Evolutionary conservation across 768 basidiomycete species (phyloP).

Genomic region (Agaricus bisporus): DNA sequence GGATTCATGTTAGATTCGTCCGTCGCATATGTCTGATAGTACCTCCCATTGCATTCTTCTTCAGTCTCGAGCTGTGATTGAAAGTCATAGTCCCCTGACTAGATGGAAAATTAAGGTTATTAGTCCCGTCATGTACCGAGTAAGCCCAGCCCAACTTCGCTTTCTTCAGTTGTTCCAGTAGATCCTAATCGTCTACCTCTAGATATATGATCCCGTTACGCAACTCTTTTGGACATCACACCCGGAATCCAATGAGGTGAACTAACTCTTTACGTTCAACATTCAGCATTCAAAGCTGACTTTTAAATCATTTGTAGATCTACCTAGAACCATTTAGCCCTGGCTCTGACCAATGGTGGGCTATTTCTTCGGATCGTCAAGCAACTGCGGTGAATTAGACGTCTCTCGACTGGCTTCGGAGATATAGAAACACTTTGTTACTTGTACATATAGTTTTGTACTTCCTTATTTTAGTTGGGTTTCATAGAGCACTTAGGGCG

Average conservation of each 20-base stretch:
- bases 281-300: not conserved
- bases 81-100: conserved; percentile 3
- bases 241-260: conserved; percentile 1
- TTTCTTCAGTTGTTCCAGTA: not conserved
- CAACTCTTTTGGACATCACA: conserved; percentile 8
- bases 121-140: conserved; percentile 5
- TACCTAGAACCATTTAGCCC: conserved; percentile 5
- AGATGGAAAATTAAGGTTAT: conserved; percentile 7
- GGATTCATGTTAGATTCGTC: too few species aligned
- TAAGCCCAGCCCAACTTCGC: not conserved
- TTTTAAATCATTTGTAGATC: not conserved
- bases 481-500: too few species aligned
- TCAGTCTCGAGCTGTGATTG: not conserved
- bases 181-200: not conserved
- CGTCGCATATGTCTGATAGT: too few species aligned
- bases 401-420: too few species aligned
- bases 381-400: not conserved
- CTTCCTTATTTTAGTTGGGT: too few species aligned
- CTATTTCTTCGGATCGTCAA: conserved; percentile 1
- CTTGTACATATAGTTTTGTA: not conserved
- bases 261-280: too few species aligned
- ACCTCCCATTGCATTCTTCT: too few species aligned
- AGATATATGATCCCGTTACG: conserved; percentile 4
- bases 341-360: conserved; percentile 9
- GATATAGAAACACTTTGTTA: too few species aligned